A percentile compares a stretch with the other conserved stretches of the same genome.
phyloP scores from a whole-genome alignment of 2,329 filamentous ascomycete genomes.

The Diplodia scrobiculata region DNA sequence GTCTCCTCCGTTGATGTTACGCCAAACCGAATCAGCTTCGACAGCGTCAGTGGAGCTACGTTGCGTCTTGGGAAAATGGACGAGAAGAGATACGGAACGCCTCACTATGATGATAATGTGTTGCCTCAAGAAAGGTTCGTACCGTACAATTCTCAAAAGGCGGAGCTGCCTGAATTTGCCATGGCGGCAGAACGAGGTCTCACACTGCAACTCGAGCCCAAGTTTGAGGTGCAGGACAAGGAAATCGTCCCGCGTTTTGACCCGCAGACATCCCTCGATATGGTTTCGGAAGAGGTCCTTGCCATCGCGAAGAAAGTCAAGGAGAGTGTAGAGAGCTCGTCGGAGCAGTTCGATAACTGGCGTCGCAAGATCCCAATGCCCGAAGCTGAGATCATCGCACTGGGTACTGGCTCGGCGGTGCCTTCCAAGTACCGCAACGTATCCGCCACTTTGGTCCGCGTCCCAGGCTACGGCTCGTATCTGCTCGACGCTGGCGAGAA shows the following conservation, averaged over 20 bases:
- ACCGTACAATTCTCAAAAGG: constrained; percentile 30
- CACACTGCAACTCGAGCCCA: constrained; percentile 51
- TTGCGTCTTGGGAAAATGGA: constrained; percentile 74
- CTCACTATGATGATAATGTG: constrained; percentile 59
- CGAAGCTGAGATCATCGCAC: constrained; percentile 78
- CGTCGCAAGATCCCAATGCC: constrained; percentile 69
- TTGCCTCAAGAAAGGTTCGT: constrained; percentile 44
- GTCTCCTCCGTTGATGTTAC: constrained; percentile 74
- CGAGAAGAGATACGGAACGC: constrained; percentile 69
- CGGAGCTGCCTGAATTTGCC: constrained; percentile 33
- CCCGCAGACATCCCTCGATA: constrained; percentile 47
- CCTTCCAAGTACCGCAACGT: constrained; percentile 97
- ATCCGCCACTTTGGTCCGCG: constrained; percentile 78
- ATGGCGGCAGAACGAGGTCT: constrained; percentile 47
- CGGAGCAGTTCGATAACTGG: constrained; percentile 55
- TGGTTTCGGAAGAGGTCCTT: constrained; percentile 52
- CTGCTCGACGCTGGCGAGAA: constrained; percentile 91
- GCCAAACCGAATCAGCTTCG: constrained; percentile 72
- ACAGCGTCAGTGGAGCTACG: constrained; percentile 66
- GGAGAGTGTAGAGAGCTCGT: constrained; percentile 41
- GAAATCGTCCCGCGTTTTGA: constrained; percentile 37
- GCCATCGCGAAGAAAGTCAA: constrained; percentile 54
- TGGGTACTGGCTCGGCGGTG: constrained; percentile 87
- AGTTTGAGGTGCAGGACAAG: constrained; percentile 44
- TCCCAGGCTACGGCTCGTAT: constrained; percentile 84